Evolutionary conservation across 2,329 filamentous ascomycete species (phyloP).

Genomic region (Clonostachys solani): DNA sequence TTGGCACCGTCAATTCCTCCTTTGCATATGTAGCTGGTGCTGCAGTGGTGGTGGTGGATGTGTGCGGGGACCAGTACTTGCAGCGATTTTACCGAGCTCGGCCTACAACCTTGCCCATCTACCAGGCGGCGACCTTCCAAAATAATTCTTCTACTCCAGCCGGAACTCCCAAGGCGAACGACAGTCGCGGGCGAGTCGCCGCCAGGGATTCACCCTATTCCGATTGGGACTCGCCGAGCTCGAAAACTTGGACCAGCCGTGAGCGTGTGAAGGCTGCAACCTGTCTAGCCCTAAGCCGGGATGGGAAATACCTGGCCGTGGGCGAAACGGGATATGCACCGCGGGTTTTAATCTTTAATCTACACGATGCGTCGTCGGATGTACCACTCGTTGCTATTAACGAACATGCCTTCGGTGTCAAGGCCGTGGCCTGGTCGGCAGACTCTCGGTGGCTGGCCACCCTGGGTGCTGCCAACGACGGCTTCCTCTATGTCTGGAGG

Average conservation of each 20-base stretch:
- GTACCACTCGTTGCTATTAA: conserved; percentile 78
- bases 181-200: conserved; percentile 55
- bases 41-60: conserved; percentile 82
- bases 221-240: conserved; percentile 51
- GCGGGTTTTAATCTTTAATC: conserved; percentile 83
- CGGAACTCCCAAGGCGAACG: conserved; percentile 56
- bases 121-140: conserved; percentile 51
- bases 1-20: conserved; percentile 72
- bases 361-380: conserved; percentile 76
- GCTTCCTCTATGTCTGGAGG: conserved; percentile 88
- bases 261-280: conserved; percentile 94
- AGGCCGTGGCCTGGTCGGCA: conserved; percentile 82
- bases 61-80: conserved; percentile 62
- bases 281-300: conserved; percentile 81
- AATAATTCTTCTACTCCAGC: conserved; percentile 45
- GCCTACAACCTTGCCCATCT: conserved; percentile 66
- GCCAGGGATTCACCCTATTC: conserved; percentile 47
- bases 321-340: conserved; percentile 95
- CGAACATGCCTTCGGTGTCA: conserved; percentile 88
- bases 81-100: conserved; percentile 91
- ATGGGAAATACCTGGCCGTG: conserved; percentile 83
- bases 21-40: conserved; percentile 94
- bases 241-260: conserved; percentile 79
- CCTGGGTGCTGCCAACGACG: conserved; percentile 84
- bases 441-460: conserved; percentile 86